Percentiles rank a stretch among this genome's conserved stretches.
These are phyloP conservation scores for Pestalotiopsis fici DNA, from an alignment of 2,329 filamentous ascomycete genomes.

Conservation along the genomic window DNA sequence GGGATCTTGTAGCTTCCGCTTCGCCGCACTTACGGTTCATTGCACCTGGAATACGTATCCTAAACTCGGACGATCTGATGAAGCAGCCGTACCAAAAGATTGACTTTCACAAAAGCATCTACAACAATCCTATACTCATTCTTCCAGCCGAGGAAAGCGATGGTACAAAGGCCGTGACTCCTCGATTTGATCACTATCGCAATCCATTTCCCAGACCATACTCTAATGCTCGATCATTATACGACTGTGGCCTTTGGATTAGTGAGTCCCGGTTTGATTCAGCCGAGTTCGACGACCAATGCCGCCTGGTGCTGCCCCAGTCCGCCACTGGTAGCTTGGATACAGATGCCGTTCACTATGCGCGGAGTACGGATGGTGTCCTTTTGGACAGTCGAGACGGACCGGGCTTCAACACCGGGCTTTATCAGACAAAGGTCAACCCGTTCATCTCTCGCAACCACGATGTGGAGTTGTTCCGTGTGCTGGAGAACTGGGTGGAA, in stretches of 20 bases:
- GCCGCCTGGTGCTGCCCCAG: not conserved
- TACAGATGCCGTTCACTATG: not conserved
- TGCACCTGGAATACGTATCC: conserved; percentile 1
- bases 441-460: not conserved
- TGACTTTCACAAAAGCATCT: not conserved
- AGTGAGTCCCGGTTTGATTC: not conserved
- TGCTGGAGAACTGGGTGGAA: conserved; percentile 3
- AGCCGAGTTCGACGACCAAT: not conserved
- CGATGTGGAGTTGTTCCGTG: conserved; percentile 3
- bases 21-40: not conserved
- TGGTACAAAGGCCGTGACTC: not conserved
- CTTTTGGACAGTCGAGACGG: not conserved
- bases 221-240: not conserved
- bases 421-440: conserved; percentile 1
- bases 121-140: not conserved
- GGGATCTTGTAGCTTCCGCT: not conserved
- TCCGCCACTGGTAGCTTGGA: not conserved
- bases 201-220: not conserved
- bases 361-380: not conserved
- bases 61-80: not conserved
- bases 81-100: not conserved
- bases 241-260: not conserved
- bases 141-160: not conserved
- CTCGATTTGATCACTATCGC: not conserved
- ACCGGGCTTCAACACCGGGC: not conserved